A percentile compares a stretch with the other conserved stretches of the same genome.
Evolutionary conservation across 139 green algal genomes (phyloP).

Genomic region (Picochlorum sp.): DNA sequence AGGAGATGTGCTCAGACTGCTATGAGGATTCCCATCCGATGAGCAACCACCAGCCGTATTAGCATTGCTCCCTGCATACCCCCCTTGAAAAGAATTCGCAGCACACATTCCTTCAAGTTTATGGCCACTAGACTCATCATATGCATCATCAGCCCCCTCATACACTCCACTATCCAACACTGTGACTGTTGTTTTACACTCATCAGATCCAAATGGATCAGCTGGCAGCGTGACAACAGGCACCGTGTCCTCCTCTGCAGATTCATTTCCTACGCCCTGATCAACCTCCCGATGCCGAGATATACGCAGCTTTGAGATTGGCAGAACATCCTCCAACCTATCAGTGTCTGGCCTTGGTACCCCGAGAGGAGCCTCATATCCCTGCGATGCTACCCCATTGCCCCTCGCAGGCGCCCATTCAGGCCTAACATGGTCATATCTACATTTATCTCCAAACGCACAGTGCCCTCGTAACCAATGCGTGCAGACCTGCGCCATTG

Average conservation of each 20-base stretch:
- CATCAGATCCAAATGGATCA: slow-evolving; percentile 12
- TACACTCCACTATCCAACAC: neutral
- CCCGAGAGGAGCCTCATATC: neutral
- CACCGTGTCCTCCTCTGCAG: neutral
- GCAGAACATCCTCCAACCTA: slow-evolving; percentile 12
- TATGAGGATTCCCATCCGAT: too few relatives aligned
- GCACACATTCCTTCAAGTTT: too few relatives aligned
- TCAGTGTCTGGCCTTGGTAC: slow-evolving; percentile 10
- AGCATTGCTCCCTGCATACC: too few relatives aligned
- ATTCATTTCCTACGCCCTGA: neutral
- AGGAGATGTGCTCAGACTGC: too few relatives aligned
- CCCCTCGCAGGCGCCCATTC: slow-evolving; percentile 13
- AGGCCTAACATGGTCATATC: slow-evolving; percentile 23
- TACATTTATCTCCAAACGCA: slow-evolving; percentile 39
- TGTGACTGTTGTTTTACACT: neutral
- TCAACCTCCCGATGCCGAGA: neutral
- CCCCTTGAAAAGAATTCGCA: too few relatives aligned
- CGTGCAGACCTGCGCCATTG: slow-evolving; percentile 41
- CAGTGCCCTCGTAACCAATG: slow-evolving; percentile 51
- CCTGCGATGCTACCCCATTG: neutral
- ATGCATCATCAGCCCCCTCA: too few relatives aligned
- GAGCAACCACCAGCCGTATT: too few relatives aligned
- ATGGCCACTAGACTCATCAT: too few relatives aligned
- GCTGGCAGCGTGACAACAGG: neutral
- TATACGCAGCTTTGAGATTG: slow-evolving; percentile 27